Conservation (phyloP, 495 filamentous ascomycete genomes). For the Penicillium bialowiezense region DNA sequence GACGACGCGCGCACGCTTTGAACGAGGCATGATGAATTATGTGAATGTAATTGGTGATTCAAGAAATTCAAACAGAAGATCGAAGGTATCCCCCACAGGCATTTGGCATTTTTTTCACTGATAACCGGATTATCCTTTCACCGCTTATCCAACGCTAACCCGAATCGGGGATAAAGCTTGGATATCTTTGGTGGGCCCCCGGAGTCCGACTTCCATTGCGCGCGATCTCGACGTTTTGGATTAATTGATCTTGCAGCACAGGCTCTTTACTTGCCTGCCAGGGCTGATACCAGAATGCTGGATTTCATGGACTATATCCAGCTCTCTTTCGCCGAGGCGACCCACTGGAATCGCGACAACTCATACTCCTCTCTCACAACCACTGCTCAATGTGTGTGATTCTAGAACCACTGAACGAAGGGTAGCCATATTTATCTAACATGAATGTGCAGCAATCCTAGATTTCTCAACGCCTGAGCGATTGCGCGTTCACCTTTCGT, state of each 20-base stretch:
- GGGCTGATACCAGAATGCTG: constrained; percentile 60
- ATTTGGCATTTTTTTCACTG: constrained; percentile 34
- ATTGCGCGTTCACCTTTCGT: constrained; percentile 72
- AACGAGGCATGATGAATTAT: constrained; percentile 78
- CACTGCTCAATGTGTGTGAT: constrained; percentile 69
- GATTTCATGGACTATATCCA: constrained; percentile 99
- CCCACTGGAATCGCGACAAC: constrained; percentile 90
- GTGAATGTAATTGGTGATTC: constrained; percentile 5
- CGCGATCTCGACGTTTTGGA: background rate
- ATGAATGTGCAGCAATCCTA: constrained; percentile 59
- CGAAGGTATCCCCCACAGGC: constrained; percentile 12
- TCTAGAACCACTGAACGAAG: background rate
- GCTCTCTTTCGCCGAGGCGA: constrained; percentile 82
- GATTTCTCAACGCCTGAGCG: constrained; percentile 84
- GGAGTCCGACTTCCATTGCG: background rate
- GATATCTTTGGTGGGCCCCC: constrained; percentile 25
- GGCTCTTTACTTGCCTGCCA: background rate
- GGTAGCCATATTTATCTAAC: background rate
- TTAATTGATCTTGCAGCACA: background rate
- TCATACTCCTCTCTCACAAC: constrained; percentile 84
- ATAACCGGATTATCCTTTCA: constrained; percentile 43
- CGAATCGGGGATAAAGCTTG: constrained; percentile 19
- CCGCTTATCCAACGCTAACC: constrained; percentile 42
- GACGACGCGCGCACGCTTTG: constrained; percentile 85
- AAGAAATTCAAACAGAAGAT: constrained; percentile 6